phyloP scores from a whole-genome alignment of 2,329 filamentous ascomycete genomes.

The Lachnellula cervina region DNA sequence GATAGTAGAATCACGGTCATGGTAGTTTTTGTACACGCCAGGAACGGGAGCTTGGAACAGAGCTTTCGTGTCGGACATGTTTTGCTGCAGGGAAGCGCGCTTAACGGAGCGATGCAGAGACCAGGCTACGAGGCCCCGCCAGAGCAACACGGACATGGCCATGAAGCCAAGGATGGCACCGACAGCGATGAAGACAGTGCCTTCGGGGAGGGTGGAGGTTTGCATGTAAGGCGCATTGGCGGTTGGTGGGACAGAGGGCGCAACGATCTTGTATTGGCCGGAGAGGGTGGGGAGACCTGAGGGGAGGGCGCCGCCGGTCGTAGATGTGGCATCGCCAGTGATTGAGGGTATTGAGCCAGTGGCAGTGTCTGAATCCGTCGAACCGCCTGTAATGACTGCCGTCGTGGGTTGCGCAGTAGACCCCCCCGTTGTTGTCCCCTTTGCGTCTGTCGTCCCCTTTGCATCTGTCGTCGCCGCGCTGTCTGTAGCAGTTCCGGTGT shows the following conservation, averaged over 20 bases:
- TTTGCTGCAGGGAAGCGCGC: slow-evolving; percentile 72
- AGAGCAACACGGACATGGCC: slow-evolving; percentile 74
- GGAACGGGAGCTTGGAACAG: slow-evolving; percentile 50
- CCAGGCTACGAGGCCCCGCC: slow-evolving; percentile 85
- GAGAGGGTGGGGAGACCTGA: slow-evolving; percentile 47
- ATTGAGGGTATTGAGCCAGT: slow-evolving; percentile 8
- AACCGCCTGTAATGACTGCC: slow-evolving; percentile 16
- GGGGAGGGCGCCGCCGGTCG: slow-evolving; percentile 6
- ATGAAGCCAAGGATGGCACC: slow-evolving; percentile 83
- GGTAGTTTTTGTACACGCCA: slow-evolving; percentile 58
- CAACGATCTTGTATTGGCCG: slow-evolving; percentile 59
- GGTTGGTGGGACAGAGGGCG: slow-evolving; percentile 75
- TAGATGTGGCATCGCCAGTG: slow-evolving; percentile 8
- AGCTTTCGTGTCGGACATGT: slow-evolving; percentile 64
- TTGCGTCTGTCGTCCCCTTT: too few species aligned
- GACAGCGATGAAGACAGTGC: slow-evolving; percentile 93
- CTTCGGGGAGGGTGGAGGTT: slow-evolving; percentile 77
- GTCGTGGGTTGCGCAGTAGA: slow-evolving; percentile 5
- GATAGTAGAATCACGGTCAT: slow-evolving; percentile 43
- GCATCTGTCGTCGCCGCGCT: slow-evolving; percentile 2
- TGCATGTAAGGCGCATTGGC: slow-evolving; percentile 87
- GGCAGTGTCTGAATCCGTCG: slow-evolving; percentile 1
- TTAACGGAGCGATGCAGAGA: slow-evolving; percentile 88
- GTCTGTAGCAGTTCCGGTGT: slow-evolving; percentile 16
- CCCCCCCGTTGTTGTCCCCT: background rate